A percentile compares a stretch with the other conserved stretches of the same genome.
Conservation (phyloP, 495 filamentous ascomycete species). For the Hyphodiscus hymeniophilus region DNA sequence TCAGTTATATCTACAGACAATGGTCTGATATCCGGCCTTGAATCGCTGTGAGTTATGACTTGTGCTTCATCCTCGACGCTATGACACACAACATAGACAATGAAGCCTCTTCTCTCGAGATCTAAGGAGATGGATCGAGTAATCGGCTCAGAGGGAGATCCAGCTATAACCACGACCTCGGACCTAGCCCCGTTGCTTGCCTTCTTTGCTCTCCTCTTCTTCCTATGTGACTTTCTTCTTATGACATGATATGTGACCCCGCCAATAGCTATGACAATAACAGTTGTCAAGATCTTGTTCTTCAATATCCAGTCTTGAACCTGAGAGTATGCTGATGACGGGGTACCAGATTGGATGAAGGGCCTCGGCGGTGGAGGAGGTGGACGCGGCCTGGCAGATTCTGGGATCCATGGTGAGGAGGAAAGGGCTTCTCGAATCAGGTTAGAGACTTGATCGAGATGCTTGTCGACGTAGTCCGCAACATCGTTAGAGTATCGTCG, state of each 20-base stretch:
- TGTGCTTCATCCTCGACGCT: constrained; percentile 66
- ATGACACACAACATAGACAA: constrained; percentile 81
- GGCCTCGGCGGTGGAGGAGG: constrained; percentile 35
- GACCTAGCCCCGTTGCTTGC: constrained; percentile 76
- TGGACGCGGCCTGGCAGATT: constrained; percentile 50
- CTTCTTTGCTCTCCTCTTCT: constrained; percentile 65
- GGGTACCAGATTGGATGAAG: constrained; percentile 21
- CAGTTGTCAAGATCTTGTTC: constrained; percentile 62
- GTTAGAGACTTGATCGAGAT: constrained; percentile 62
- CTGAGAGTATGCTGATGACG: constrained; percentile 30
- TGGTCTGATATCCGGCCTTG: constrained; percentile 70
- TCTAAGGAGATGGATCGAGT: constrained; percentile 74
- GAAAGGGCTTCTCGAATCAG: constrained; percentile 54
- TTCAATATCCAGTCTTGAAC: constrained; percentile 54
- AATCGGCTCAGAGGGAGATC: constrained; percentile 71
- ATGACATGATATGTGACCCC: constrained; percentile 59
- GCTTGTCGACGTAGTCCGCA: constrained; percentile 68
- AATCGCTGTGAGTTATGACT: constrained; percentile 63
- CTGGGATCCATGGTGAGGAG: constrained; percentile 59
- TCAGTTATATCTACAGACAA: constrained; percentile 77
- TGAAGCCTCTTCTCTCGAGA: constrained; percentile 83
- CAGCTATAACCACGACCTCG: constrained; percentile 86
- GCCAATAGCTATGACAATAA: constrained; percentile 58
- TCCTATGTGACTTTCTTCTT: constrained; percentile 48
- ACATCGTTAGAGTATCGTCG: constrained; percentile 53